Conservation (phyloP, 495 filamentous ascomycete genomes). For the Apodospora peruviana region DNA sequence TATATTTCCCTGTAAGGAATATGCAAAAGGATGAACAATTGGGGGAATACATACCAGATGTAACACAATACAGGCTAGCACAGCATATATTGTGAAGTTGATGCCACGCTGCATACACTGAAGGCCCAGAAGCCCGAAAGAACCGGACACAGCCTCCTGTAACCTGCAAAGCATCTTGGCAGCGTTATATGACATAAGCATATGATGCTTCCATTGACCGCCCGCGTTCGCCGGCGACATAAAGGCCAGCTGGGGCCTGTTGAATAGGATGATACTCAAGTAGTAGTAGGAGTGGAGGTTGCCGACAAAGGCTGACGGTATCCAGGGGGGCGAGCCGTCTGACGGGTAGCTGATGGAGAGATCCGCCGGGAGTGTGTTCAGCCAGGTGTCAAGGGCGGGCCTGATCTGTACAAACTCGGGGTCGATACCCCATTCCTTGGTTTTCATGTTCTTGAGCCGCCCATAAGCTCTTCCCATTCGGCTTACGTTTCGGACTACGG, state of each 20-base stretch:
- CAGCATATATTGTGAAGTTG: conserved; percentile 89
- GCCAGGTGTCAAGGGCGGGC: conserved; percentile 67
- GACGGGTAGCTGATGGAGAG: conserved; percentile 71
- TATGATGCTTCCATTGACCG: conserved; percentile 80
- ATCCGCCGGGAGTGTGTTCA: conserved; percentile 70
- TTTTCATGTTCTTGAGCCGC: conserved; percentile 72
- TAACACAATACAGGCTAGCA: conserved; percentile 90
- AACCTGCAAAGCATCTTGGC: conserved; percentile 85
- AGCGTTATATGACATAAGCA: conserved; percentile 78
- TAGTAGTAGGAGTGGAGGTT: conserved; percentile 94
- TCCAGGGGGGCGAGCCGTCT: conserved; percentile 77
- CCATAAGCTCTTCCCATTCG: conserved; percentile 69
- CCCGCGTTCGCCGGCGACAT: conserved; percentile 67
- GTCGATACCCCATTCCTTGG: conserved; percentile 85
- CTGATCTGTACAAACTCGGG: conserved; percentile 77
- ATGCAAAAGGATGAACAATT: too few species aligned
- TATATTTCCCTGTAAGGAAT: too few species aligned
- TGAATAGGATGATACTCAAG: conserved; percentile 78
- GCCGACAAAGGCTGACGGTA: conserved; percentile 84
- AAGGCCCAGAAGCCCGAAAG: conserved; percentile 74
- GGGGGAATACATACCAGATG: conserved; percentile 68
- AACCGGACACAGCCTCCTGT: conserved; percentile 78
- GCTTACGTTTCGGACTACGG: conserved; percentile 71
- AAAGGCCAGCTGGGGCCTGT: conserved; percentile 78
- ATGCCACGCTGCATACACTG: conserved; percentile 93